phyloP scores from a whole-genome alignment of 1,284 basidiomycete species.

The Marasmius oreades region DNA sequence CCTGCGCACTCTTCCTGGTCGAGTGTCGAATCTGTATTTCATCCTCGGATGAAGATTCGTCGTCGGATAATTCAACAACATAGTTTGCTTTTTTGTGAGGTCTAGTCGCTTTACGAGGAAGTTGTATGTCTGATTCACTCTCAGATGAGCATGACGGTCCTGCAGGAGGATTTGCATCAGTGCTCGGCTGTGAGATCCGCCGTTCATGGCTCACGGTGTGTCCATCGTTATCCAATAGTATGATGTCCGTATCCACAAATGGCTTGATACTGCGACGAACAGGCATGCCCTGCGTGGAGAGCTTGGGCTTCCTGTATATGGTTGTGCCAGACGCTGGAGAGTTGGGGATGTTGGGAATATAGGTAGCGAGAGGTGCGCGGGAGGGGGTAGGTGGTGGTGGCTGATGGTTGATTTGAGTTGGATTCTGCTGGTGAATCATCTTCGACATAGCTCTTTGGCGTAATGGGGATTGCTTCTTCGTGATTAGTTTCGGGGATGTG shows the following conservation, averaged over 20 bases:
- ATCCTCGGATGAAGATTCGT: constrained; percentile 35
- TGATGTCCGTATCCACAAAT: constrained; percentile 61
- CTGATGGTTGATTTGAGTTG: constrained; percentile 12
- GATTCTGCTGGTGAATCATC: constrained; percentile 12
- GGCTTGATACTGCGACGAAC: constrained; percentile 36
- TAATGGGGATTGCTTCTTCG: constrained; percentile 32
- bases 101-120: constrained; percentile 13
- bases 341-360: constrained; percentile 37
- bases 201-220: constrained; percentile 52
- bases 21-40: constrained; percentile 5
- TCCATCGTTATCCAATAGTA: constrained; percentile 57
- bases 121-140: not conserved
- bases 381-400: constrained; percentile 35
- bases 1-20: constrained; percentile 4
- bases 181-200: constrained; percentile 33
- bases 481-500: constrained; percentile 27
- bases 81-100: constrained; percentile 19
- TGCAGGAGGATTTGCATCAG: not conserved
- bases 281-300: constrained; percentile 26
- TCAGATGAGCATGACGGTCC: not conserved
- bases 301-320: constrained; percentile 23
- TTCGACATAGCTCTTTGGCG: constrained; percentile 15
- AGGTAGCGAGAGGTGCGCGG: constrained; percentile 40
- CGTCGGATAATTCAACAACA: constrained; percentile 38
- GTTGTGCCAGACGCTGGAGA: constrained; percentile 30